Percentiles rank a stretch among this genome's conserved stretches.
These are phyloP conservation scores for Senecio squalidus DNA, from an alignment of 140 eudicot species.

Conservation along the genomic window DNA sequence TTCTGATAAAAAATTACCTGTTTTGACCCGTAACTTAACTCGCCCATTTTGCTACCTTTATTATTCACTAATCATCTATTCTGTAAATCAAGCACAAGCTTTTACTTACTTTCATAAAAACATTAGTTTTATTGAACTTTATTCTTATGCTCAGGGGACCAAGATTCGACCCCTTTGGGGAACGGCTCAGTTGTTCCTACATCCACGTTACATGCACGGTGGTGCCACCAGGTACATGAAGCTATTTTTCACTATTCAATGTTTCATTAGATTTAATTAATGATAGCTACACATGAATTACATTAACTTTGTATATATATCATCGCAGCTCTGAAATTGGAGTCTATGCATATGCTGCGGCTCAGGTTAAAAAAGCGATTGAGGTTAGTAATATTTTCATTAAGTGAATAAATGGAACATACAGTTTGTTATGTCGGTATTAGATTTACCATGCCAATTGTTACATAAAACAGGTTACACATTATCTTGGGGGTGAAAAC, in stretches of 20 bases:
- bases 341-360: slow-evolving; percentile 91
- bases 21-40: too few relatives aligned
- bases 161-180: slow-evolving; percentile 96
- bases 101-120: background rate
- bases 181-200: slow-evolving; percentile 88
- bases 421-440: background rate
- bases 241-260: background rate
- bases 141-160: slow-evolving; percentile 41
- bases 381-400: slow-evolving; percentile 46
- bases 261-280: background rate
- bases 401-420: background rate
- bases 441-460: background rate
- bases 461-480: slow-evolving; percentile 66
- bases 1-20: too few relatives aligned
- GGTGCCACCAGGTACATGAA: slow-evolving; percentile 80
- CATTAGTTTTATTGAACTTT: background rate
- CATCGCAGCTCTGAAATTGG: slow-evolving; percentile 72
- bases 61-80: too few relatives aligned
- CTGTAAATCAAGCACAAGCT: too few relatives aligned
- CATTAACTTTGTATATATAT: background rate
- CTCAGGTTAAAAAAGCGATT: slow-evolving; percentile 96
- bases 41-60: too few relatives aligned
- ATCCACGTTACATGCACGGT: slow-evolving; percentile 98
- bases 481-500: slow-evolving; percentile 97
- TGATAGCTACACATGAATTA: background rate